phyloP scores from a whole-genome alignment of 2,329 filamentous ascomycete species.

The Chaetomiaceae sp. region DNA sequence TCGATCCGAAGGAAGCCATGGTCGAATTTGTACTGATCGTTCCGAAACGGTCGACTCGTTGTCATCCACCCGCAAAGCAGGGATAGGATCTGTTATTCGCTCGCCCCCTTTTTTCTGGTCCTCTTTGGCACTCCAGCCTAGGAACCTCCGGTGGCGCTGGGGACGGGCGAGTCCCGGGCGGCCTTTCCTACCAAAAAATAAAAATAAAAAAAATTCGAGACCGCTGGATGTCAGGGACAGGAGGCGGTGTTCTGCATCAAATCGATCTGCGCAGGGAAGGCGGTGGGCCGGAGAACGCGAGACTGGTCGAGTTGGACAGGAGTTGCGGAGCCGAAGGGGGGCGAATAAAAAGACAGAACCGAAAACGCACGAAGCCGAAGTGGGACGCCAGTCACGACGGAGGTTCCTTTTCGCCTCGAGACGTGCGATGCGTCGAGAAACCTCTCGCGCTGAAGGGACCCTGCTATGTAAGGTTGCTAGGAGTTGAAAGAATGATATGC shows the following conservation, averaged over 20 bases:
- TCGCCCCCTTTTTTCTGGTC: background rate
- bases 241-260: background rate
- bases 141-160: conserved; percentile 6
- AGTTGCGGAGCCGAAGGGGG: conserved; percentile 2
- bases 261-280: conserved; percentile 3
- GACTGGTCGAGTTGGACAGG: background rate
- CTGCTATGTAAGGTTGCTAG: background rate
- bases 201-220: conserved; percentile 5
- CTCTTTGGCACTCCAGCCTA: background rate
- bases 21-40: conserved; percentile 2
- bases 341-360: conserved; percentile 10
- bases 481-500: background rate
- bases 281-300: conserved; percentile 7
- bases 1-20: background rate
- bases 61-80: no score
- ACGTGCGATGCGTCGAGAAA: background rate
- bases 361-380: background rate
- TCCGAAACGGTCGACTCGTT: background rate
- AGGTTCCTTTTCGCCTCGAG: background rate
- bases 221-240: background rate
- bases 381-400: background rate
- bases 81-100: background rate
- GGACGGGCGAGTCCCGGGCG: background rate
- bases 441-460: no score
- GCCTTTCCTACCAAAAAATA: background rate